Evolutionary conservation across 2,329 filamentous ascomycete genomes (phyloP).

Genomic region (Aureobasidium sp.): DNA sequence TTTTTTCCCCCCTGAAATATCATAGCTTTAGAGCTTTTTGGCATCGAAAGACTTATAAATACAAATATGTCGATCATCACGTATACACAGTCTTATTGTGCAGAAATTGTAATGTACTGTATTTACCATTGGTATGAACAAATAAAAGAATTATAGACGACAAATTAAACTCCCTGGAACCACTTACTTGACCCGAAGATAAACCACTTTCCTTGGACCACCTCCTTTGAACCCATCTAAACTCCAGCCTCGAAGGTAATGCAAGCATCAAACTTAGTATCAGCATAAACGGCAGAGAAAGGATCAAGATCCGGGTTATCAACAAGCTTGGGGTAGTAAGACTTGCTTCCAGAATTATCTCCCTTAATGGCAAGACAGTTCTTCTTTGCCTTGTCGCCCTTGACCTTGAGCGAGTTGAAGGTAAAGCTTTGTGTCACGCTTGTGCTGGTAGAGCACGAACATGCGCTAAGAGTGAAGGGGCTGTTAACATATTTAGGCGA

Average conservation of each 20-base stretch:
- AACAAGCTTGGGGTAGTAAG: not conserved
- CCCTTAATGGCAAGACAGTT: not conserved
- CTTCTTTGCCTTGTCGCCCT: not conserved
- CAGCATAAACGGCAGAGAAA: conserved; percentile 6
- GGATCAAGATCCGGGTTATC: not conserved
- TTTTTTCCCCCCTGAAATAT: not conserved
- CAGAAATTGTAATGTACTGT: not conserved
- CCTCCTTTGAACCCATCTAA: not conserved
- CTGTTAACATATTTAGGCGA: not conserved
- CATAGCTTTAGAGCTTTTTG: not conserved
- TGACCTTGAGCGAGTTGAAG: not conserved
- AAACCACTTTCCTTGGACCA: too few relatives aligned
- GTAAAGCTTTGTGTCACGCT: not conserved
- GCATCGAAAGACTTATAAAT: not conserved
- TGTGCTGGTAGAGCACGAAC: not conserved
- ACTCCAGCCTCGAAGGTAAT: conserved; percentile 2
- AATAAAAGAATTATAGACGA: not conserved
- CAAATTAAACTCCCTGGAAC: not conserved
- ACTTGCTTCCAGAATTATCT: not conserved
- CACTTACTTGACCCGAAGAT: not conserved
- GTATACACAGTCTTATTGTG: not conserved
- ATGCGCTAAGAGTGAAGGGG: not conserved
- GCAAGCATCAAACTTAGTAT: not conserved
- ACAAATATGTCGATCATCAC: not conserved
- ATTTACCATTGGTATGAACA: not conserved